These are phyloP conservation scores for Yarrowia phangngaensis DNA, from an alignment of 805 yeast species.

Conservation along the genomic window DNA sequence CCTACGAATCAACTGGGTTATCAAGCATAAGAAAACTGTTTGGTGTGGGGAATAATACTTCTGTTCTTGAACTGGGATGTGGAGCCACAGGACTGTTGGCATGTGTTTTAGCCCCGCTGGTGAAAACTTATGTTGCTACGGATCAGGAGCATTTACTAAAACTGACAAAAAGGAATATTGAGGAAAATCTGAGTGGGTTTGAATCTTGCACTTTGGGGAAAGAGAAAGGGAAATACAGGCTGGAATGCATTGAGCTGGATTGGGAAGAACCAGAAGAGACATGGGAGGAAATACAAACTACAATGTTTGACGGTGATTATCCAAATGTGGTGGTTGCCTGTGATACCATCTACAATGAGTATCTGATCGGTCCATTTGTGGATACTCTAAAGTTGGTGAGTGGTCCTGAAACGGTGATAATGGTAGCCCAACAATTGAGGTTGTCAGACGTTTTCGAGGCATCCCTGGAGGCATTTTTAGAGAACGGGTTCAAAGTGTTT, in stretches of 20 bases:
- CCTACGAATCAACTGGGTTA: no score
- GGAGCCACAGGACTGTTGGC: constrained; percentile 57
- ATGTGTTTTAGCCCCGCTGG: constrained; percentile 40
- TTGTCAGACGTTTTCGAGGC: constrained; percentile 49
- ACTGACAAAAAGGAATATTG: constrained; percentile 48
- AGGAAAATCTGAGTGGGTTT: constrained; percentile 39
- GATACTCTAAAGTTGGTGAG: constrained; percentile 41
- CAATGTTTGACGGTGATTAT: constrained; percentile 26
- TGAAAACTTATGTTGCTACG: constrained; percentile 49
- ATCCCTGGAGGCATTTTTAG: constrained; percentile 43
- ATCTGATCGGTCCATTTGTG: constrained; percentile 50
- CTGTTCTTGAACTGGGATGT: constrained; percentile 56
- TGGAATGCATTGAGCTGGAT: constrained; percentile 52
- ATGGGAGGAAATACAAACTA: constrained; percentile 31
- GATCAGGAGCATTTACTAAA: constrained; percentile 57
- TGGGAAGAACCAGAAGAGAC: constrained; percentile 55
- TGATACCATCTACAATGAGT: constrained; percentile 65
- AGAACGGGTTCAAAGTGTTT: constrained; percentile 37
- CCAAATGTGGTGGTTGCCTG: constrained; percentile 53
- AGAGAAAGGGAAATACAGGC: constrained; percentile 11
- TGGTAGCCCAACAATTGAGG: constrained; percentile 54
- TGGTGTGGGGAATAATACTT: constrained; percentile 31
- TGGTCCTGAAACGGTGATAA: constrained; percentile 39
- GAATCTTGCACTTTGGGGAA: constrained; percentile 32
- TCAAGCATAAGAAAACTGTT: constrained; percentile 13